Conservation (phyloP, 345 rosid species). For the Microthlaspi erraticum region DNA sequence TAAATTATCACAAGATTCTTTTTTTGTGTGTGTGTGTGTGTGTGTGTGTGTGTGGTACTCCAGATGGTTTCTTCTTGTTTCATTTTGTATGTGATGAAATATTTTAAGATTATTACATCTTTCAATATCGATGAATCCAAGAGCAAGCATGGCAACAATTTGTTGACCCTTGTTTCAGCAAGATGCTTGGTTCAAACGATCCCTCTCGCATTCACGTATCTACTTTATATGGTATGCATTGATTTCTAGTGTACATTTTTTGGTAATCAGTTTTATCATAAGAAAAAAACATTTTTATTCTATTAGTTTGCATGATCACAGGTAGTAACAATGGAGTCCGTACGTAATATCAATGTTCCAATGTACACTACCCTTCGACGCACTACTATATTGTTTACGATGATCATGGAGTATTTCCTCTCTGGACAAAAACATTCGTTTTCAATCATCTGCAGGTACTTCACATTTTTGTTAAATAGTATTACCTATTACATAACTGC, state of each 20-base stretch:
- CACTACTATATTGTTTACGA: slow-evolving; percentile 72
- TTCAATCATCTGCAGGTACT: slow-evolving; percentile 63
- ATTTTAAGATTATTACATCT: slow-evolving; percentile 25
- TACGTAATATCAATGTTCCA: slow-evolving; percentile 74
- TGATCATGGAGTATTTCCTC: slow-evolving; percentile 65
- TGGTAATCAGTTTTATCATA: background rate
- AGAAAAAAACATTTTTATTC: background rate
- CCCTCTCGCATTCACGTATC: slow-evolving; percentile 40
- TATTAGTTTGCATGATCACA: slow-evolving; percentile 36
- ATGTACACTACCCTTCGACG: slow-evolving; percentile 84
- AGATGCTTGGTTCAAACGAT: slow-evolving; percentile 28
- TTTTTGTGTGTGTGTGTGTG: too few relatives aligned
- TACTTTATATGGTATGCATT: slow-evolving; percentile 34
- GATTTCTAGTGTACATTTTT: background rate
- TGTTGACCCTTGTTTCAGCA: slow-evolving; percentile 19
- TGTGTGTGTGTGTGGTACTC: background rate
- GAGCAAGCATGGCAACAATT: slow-evolving; percentile 7
- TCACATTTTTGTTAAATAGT: too few relatives aligned
- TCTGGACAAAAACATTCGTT: slow-evolving; percentile 60
- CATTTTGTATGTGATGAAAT: slow-evolving; percentile 32
- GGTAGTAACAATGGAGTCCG: slow-evolving; percentile 80
- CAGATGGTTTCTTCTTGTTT: slow-evolving; percentile 35
- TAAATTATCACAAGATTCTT: too few relatives aligned
- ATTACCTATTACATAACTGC: too few relatives aligned
- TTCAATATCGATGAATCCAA: slow-evolving; percentile 15